Evolutionary conservation across 768 basidiomycete genomes (phyloP).

Genomic region (Boletus subcaerulescens): DNA sequence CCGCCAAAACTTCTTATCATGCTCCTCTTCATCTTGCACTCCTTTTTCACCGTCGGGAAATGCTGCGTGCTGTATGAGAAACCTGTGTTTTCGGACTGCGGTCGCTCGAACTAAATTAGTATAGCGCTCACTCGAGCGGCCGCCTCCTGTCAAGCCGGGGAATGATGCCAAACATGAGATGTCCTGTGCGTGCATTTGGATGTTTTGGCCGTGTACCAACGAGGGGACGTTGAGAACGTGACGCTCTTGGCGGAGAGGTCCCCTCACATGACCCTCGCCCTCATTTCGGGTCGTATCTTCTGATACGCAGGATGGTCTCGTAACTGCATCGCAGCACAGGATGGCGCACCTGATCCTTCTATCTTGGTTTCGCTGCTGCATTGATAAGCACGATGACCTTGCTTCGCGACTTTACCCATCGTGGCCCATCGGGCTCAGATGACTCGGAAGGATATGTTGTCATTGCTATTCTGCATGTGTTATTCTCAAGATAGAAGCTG

Average conservation of each 20-base stretch:
- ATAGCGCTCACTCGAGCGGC: conserved; percentile 8
- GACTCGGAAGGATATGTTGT: conserved; percentile 5
- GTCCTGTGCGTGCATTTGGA: conserved; percentile 1
- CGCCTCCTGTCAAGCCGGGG: conserved; percentile 17
- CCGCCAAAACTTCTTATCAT: background rate
- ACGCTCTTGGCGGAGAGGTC: conserved; percentile 5
- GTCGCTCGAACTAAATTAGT: conserved; percentile 7
- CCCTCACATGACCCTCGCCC: conserved; percentile 7
- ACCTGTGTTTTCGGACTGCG: background rate
- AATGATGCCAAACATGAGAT: background rate
- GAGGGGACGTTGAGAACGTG: conserved; percentile 4
- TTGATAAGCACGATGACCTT: conserved; percentile 9
- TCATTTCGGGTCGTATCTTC: conserved; percentile 10
- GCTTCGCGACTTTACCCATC: conserved; percentile 10
- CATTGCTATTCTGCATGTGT: background rate
- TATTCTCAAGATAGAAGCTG: conserved; percentile 16
- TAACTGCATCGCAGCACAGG: conserved; percentile 5
- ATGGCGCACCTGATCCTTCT: conserved; percentile 11
- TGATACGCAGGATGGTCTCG: conserved; percentile 8
- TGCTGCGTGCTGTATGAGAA: conserved; percentile 1
- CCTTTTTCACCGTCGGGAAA: background rate
- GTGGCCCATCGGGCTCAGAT: conserved; percentile 4
- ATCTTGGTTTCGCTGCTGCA: conserved; percentile 9
- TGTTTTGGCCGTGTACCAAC: background rate
- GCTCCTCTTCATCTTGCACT: background rate